Percentiles rank a stretch among this genome's conserved stretches.
Conservation (phyloP, 2,329 filamentous ascomycete species). For the Talaromyces sp. region DNA sequence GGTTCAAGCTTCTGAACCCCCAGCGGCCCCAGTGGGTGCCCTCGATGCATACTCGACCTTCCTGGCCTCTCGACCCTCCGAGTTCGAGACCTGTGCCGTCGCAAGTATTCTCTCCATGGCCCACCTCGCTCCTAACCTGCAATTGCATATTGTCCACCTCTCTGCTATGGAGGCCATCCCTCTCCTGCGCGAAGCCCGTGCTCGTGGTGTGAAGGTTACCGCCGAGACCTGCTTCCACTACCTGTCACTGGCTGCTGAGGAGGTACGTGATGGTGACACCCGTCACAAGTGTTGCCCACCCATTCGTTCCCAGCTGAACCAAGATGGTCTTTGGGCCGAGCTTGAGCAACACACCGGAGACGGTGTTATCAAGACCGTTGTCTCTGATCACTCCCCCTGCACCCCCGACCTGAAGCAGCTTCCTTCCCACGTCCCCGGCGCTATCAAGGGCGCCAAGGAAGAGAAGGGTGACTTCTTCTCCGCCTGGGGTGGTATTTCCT, state of each 20-base stretch:
- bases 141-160: constrained; percentile 90
- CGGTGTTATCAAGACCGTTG: constrained; percentile 86
- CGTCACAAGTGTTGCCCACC: constrained; percentile 95
- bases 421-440: constrained; percentile 67
- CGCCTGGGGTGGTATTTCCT: constrained; percentile 95
- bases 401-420: constrained; percentile 92
- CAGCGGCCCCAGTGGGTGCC: constrained; percentile 70
- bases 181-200: constrained; percentile 72
- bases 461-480: constrained; percentile 83
- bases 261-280: constrained; percentile 81
- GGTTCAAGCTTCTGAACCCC: constrained; percentile 69
- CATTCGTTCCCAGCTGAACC: constrained; percentile 79
- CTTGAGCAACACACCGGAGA: constrained; percentile 62
- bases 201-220: constrained; percentile 78
- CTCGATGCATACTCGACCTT: constrained; percentile 85
- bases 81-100: constrained; percentile 89
- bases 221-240: constrained; percentile 97
- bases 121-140: constrained; percentile 75
- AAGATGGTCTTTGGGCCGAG: constrained; percentile 85
- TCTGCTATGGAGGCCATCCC: constrained; percentile 88
- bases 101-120: constrained; percentile 82
- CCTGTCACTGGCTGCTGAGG: constrained; percentile 79
- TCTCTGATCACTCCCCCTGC: constrained; percentile 95
- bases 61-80: constrained; percentile 82
- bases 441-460: constrained; percentile 37